phyloP scores from a whole-genome alignment of 495 filamentous ascomycete genomes.

The Hyphodiscus hymeniophilus region DNA sequence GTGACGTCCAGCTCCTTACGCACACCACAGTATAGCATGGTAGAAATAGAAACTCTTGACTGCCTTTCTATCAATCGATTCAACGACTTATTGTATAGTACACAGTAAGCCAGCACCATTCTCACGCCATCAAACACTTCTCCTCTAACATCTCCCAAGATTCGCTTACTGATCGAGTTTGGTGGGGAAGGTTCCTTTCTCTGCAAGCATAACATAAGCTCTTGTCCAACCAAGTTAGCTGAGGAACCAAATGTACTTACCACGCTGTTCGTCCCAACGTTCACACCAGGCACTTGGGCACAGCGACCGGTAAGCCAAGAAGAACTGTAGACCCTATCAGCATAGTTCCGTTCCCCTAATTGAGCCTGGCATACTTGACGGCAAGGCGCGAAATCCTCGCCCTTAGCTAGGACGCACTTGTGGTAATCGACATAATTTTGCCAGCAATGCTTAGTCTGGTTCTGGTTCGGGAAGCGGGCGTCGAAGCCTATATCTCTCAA shows the following conservation, averaged over 20 bases:
- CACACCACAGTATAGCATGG: not conserved
- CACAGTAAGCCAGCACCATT: conserved; percentile 16
- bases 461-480: conserved; percentile 96
- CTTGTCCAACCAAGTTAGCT: not conserved
- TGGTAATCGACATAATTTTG: conserved; percentile 99
- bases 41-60: not conserved
- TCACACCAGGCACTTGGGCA: conserved; percentile 93
- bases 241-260: conserved; percentile 43
- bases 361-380: conserved; percentile 60
- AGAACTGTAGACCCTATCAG: conserved; percentile 56
- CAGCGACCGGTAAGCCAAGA: conserved; percentile 87
- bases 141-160: conserved; percentile 5
- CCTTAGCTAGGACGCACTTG: conserved; percentile 97
- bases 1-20: too few species aligned
- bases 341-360: conserved; percentile 8
- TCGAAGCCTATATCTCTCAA: conserved; percentile 68
- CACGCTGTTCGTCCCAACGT: conserved; percentile 95
- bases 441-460: conserved; percentile 93
- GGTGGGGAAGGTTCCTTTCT: conserved; percentile 85
- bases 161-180: conserved; percentile 48
- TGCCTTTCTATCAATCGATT: conserved; percentile 17
- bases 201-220: conserved; percentile 33
- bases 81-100: conserved; percentile 18
- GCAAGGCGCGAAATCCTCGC: conserved; percentile 97
- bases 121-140: conserved; percentile 1